Evolutionary conservation across 768 basidiomycete genomes (phyloP), one percentile per base, ranked within the genome.

Genomic region (Rhizopogon rudus): DNA sequence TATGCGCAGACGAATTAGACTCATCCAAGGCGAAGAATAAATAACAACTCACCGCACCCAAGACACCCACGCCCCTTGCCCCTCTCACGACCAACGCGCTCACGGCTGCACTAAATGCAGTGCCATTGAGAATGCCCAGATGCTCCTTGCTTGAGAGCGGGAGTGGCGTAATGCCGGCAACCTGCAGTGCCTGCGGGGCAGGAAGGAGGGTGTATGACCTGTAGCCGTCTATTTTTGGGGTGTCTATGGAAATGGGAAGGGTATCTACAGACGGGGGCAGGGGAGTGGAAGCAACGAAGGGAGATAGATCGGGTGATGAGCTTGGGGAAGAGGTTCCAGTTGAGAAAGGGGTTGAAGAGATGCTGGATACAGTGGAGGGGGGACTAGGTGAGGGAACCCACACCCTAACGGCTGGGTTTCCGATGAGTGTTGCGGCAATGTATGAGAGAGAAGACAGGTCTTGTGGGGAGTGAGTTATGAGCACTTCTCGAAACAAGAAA

Each of bases 371-470:
- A 17, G 58, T 28, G 1, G 55, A 33, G 16, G 58, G 39, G 6
- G 57, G 28, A 0, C 57, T 44, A 22, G 64, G 49, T 9, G 41
- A 54, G 60, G 87, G 84, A 17, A 68, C 51, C 69, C 87, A 88
- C 31, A 87, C 89, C 17, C 84, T 82, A 54, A 93, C 86, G 17
- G 86, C 82, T 1, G 88, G 87, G 64, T 91, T 91, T 7, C 89
- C 92, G 48, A 85, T 84, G 29, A 95, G 71, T 44, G 84, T 78
- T 10, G 87, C 91, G 2, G 93, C 92, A 55, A 93, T 83, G 67
- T 93, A 93, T 0, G 88, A 89, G 8, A 93, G 76, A 3, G 91
- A 87, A 7, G 83, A 80, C n/a, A 91, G 74, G 69, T 91, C 89
- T 87, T 25, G 44, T 44, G 56, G 57, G 53, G 53, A 42, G 25